Base-by-base conservation (phyloP, 345 rosid species). In the Citrus trifoliata region DNA sequence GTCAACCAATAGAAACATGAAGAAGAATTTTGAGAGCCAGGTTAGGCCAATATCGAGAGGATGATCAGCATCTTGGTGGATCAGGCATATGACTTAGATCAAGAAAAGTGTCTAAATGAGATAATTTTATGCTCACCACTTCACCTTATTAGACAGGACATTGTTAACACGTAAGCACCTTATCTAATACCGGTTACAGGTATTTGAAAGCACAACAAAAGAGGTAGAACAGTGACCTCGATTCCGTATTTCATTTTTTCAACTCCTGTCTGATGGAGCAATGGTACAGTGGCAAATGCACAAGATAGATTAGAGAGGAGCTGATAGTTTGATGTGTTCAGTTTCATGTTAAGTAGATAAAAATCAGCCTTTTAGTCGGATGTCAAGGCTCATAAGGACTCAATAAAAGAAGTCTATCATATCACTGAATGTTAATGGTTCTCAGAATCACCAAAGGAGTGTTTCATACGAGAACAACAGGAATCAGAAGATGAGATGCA, bases 11-110 rank as follows among this genome's bases (percentile, higher is more conserved):
- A 51, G n/a, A 48, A 38, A 73, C 61, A 48, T 22, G 62, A 58
- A 67, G 64, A 42, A 67, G 32, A 70, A 25, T 42, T 69, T 64
- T 72, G 67, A 61, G 58, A 78, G 70, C n/a, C 71, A 68, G 6
- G 40, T 66, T 30, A 74, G 51, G 40, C 3, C 5, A 77, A 60
- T 7, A 74, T 63, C 19, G 22, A 10, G 72, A 69, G 35, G 48
- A 80, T 55, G 61, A 25, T 78, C 63, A 56, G 37, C 33, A 18
- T 7, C 16, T 42, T 25, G 77, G 56, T 27, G 18, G 19, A 61
- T 19, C 66, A 65, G 78, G 62, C 40, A 21, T 51, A 32, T 14
- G 6, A 33, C 62, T 38, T 37, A 61, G 77, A 74, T 74, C 56
- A 35, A 74, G 25, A 24, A 19, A 58, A 37, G 38, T 60, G 48